Conservation (phyloP, 116 monocot genomes). For the Papilionanthe hybrid region DNA sequence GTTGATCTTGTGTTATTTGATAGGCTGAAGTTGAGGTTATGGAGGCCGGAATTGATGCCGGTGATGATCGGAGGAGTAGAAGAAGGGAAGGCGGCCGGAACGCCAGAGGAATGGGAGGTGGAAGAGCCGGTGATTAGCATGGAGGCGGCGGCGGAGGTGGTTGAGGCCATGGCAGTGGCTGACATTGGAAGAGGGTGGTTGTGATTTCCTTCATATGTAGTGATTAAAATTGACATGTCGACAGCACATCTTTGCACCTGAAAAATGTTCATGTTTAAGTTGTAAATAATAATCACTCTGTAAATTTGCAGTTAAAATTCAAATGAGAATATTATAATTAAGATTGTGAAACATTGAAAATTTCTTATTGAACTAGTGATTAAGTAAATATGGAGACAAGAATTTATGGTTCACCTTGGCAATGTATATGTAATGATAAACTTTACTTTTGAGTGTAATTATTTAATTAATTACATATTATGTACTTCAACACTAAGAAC, state of each 20-base stretch:
- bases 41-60: constrained; percentile 7
- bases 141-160: constrained; percentile 61
- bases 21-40: constrained; percentile 25
- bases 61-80: constrained; percentile 1
- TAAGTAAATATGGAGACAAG: too few relatives aligned
- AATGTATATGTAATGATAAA: too few relatives aligned
- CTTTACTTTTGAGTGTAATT: too few relatives aligned
- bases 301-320: too few relatives aligned
- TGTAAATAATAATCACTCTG: too few relatives aligned
- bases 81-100: constrained; percentile 12
- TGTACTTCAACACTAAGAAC: too few relatives aligned
- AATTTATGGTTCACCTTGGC: too few relatives aligned
- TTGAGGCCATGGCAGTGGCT: constrained; percentile 74
- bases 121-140: constrained; percentile 64
- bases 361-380: too few relatives aligned
- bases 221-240: constrained; percentile 71
- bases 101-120: constrained; percentile 8
- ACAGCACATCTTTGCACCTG: constrained; percentile 79
- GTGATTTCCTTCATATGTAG: constrained; percentile 86
- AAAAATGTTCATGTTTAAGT: neutral
- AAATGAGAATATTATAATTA: too few relatives aligned
- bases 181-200: constrained; percentile 67
- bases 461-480: too few relatives aligned
- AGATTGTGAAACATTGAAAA: too few relatives aligned
- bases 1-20: constrained; percentile 27